Evolutionary conservation across 805 yeast species (phyloP).

Genomic region (Candida koratica): DNA sequence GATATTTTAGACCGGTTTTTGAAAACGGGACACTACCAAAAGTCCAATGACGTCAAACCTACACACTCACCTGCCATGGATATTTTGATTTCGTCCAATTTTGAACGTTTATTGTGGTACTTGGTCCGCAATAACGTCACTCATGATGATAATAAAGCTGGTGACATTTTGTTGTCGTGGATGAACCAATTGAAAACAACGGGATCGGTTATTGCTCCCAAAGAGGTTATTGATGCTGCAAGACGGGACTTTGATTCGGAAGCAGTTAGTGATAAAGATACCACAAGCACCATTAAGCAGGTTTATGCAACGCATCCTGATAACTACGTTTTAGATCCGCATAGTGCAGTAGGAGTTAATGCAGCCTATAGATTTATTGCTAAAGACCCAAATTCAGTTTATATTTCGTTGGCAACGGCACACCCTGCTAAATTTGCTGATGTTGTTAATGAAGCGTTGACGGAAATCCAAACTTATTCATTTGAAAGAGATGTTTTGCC

Average conservation of each 20-base stretch:
- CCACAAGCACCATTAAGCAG: constrained; percentile 71
- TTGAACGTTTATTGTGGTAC: constrained; percentile 95
- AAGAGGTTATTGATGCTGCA: constrained; percentile 62
- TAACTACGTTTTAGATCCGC: constrained; percentile 90
- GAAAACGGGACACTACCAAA: constrained; percentile 80
- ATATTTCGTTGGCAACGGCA: constrained; percentile 88
- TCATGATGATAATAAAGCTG: constrained; percentile 60
- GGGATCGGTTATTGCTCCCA: constrained; percentile 73
- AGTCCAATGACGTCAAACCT: constrained; percentile 68
- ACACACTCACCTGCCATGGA: constrained; percentile 99
- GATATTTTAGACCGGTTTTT: constrained; percentile 92
- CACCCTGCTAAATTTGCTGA: constrained; percentile 99
- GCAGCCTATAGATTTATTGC: constrained; percentile 64
- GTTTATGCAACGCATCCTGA: constrained; percentile 58
- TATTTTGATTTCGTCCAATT: constrained; percentile 89
- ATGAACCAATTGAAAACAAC: constrained; percentile 71
- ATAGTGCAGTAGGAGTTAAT: constrained; percentile 90
- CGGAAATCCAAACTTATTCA: constrained; percentile 64
- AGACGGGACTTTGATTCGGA: constrained; percentile 68
- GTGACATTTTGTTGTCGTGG: constrained; percentile 66
- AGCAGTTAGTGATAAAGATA: constrained; percentile 73
- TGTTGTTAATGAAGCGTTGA: constrained; percentile 82
- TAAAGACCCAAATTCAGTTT: constrained; percentile 38
- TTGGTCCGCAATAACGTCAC: constrained; percentile 72
- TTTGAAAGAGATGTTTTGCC: constrained; percentile 90